These are phyloP conservation scores for Pycnococcus provasolii DNA, from an alignment of 139 green algal genomes.

Conservation along the genomic window DNA sequence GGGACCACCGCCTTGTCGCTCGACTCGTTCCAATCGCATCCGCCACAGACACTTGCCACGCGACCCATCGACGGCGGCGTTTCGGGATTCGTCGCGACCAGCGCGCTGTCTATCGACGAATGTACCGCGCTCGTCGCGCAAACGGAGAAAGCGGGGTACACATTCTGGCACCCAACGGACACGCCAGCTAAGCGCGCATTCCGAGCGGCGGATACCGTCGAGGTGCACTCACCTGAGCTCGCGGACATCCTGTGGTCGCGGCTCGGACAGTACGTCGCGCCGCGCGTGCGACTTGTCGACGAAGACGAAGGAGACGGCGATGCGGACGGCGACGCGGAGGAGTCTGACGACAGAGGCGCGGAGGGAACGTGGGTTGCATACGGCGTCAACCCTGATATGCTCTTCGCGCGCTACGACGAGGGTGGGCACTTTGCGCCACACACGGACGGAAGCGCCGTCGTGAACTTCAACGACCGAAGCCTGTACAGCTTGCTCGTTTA, in stretches of 20 bases:
- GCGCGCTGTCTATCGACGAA: slow-evolving; percentile 16
- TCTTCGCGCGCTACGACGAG: slow-evolving; percentile 24
- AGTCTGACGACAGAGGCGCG: neutral
- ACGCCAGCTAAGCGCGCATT: slow-evolving; percentile 9
- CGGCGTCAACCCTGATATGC: slow-evolving; percentile 23
- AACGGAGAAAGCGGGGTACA: slow-evolving; percentile 15
- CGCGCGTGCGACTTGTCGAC: slow-evolving; percentile 4
- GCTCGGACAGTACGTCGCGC: slow-evolving; percentile 1
- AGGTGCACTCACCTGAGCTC: slow-evolving; percentile 16
- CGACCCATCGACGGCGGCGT: no score
- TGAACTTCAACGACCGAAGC: slow-evolving; percentile 25
- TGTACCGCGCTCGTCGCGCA: slow-evolving; percentile 15
- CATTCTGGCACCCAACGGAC: slow-evolving; percentile 26
- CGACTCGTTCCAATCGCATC: no score
- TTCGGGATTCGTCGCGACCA: slow-evolving; percentile 12
- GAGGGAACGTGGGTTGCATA: slow-evolving; percentile 22
- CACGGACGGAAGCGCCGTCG: slow-evolving; percentile 29
- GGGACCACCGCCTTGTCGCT: no score
- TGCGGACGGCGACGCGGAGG: neutral
- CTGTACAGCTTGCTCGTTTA: slow-evolving; percentile 33
- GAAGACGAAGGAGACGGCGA: neutral
- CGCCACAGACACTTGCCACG: no score
- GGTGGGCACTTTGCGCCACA: slow-evolving; percentile 31
- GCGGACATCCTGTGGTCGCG: slow-evolving; percentile 19
- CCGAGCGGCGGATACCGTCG: slow-evolving; percentile 26